Evolutionary conservation across 306 rosid genomes (phyloP).

Genomic region (Lathyrus aphaca): DNA sequence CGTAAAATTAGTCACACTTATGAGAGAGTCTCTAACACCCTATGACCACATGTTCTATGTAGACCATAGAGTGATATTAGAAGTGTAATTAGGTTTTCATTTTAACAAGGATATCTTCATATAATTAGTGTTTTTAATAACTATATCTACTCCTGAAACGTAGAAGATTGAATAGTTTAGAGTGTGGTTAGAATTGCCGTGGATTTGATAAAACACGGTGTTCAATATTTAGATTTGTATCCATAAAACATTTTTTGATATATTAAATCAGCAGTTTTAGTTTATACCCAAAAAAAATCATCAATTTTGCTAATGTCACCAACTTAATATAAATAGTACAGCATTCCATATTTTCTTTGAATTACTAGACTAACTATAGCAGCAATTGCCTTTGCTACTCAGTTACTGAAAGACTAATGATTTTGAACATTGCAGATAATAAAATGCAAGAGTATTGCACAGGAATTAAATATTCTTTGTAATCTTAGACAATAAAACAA

Average conservation of each 20-base stretch:
- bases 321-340: conserved; percentile 3
- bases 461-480: conserved; percentile 32
- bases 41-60: background rate
- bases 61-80: background rate
- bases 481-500: conserved; percentile 28
- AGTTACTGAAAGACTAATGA: background rate
- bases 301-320: background rate
- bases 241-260: no score
- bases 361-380: background rate
- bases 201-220: no score
- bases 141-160: no score
- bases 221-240: no score
- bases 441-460: background rate
- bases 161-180: no score
- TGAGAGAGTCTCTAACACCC: no score
- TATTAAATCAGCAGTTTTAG: no score
- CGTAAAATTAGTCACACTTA: no score
- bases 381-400: conserved; percentile 3
- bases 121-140: no score
- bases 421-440: conserved; percentile 15
- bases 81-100: background rate
- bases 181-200: no score
- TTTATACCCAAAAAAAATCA: no score
- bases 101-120: no score
- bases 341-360: background rate